Evolutionary conservation across 768 basidiomycete species (phyloP).

Genomic region (Russula vinacea): DNA sequence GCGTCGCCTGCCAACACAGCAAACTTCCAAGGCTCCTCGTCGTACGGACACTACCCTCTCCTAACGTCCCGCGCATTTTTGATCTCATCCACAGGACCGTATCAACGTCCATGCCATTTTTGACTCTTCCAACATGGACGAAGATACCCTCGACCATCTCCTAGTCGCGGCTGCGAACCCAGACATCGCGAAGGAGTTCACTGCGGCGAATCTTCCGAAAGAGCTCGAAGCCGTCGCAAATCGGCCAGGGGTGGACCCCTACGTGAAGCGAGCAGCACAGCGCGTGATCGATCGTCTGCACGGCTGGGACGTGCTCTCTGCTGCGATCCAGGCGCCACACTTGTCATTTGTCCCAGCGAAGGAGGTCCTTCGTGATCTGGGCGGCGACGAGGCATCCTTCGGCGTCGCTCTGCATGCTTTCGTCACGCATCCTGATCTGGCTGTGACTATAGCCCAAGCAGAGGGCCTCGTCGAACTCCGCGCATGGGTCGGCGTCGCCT

Average conservation of each 20-base stretch:
- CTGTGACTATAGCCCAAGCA: constrained; percentile 35
- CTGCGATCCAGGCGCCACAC: constrained; percentile 53
- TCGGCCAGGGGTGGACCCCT: constrained; percentile 40
- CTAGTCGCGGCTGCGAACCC: constrained; percentile 63
- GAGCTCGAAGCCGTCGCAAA: constrained; percentile 41
- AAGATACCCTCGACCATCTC: constrained; percentile 54
- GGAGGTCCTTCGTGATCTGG: constrained; percentile 56
- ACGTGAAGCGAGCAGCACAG: constrained; percentile 46
- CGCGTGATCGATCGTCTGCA: constrained; percentile 50
- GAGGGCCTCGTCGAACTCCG: constrained; percentile 57
- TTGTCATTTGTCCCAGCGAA: constrained; percentile 52
- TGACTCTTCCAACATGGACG: constrained; percentile 50
- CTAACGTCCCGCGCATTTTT: neutral
- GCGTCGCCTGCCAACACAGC: constrained; percentile 65
- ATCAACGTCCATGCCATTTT: constrained; percentile 56
- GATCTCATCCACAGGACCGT: constrained; percentile 45
- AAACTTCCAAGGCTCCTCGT: constrained; percentile 44
- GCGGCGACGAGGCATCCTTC: constrained; percentile 60
- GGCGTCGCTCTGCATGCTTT: constrained; percentile 74
- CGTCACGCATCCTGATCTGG: constrained; percentile 54
- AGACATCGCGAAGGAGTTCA: constrained; percentile 57
- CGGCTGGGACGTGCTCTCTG: constrained; percentile 60
- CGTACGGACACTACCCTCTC: constrained; percentile 40
- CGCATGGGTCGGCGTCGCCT: constrained; percentile 63
- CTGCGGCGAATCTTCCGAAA: constrained; percentile 43